These are phyloP conservation scores for Leavenworthia alabamica DNA, from an alignment of 345 rosid genomes.

Conservation along the genomic window DNA sequence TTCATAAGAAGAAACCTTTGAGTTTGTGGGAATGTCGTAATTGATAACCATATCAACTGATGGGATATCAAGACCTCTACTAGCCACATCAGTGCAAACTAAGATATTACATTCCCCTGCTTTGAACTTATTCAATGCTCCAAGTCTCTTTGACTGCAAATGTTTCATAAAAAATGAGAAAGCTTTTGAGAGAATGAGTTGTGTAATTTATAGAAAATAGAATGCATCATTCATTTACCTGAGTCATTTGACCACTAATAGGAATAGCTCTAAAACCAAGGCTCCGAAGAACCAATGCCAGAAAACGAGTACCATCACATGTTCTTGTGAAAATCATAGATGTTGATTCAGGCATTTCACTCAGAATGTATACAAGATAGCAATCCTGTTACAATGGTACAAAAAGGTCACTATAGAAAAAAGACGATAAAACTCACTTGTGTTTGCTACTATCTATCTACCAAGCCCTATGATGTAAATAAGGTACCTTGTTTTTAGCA, in stretches of 20 bases:
- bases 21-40: constrained; percentile 74
- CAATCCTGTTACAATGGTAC: constrained; percentile 56
- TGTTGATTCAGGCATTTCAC: constrained; percentile 64
- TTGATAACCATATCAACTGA: constrained; percentile 94
- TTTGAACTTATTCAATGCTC: constrained; percentile 89
- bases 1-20: constrained; percentile 24
- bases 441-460: not conserved
- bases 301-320: constrained; percentile 70
- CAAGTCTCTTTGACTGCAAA: constrained; percentile 80
- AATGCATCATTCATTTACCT: constrained; percentile 37
- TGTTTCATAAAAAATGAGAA: not conserved
- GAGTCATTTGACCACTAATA: constrained; percentile 93
- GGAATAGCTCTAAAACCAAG: constrained; percentile 92
- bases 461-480: not conserved
- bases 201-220: not conserved
- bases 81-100: constrained; percentile 93
- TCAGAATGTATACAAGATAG: constrained; percentile 78
- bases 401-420: not conserved
- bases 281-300: constrained; percentile 74
- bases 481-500: constrained; percentile 72
- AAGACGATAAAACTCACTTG: not conserved
- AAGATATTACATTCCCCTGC: constrained; percentile 91
- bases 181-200: not conserved
- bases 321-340: constrained; percentile 95
- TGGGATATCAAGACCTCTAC: constrained; percentile 97